Percentiles rank a stretch among this genome's conserved stretches.
Evolutionary conservation across 2,329 filamentous ascomycete genomes (phyloP).

Genomic region (Neocatenulostroma microsporum): DNA sequence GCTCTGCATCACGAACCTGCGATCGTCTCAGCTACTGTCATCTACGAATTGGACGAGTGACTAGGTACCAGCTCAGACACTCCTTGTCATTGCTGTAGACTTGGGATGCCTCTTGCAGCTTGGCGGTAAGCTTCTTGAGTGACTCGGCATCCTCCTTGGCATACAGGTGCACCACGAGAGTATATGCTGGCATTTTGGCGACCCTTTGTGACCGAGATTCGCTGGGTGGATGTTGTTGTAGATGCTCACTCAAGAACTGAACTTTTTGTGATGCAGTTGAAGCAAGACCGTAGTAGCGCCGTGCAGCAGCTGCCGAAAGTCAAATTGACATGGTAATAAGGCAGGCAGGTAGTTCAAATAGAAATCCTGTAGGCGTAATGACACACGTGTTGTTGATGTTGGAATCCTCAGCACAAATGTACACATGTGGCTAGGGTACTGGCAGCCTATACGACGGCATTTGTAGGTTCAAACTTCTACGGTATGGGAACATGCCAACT

Average conservation of each 20-base stretch:
- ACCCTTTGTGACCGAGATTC: background rate
- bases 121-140: constrained; percentile 60
- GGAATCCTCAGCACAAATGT: no score
- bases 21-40: no score
- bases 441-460: no score
- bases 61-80: constrained; percentile 37
- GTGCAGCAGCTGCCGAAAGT: background rate
- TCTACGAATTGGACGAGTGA: no score
- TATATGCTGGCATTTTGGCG: constrained; percentile 41
- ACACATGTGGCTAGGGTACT: no score
- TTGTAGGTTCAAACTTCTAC: no score
- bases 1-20: constrained; percentile 75
- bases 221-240: background rate
- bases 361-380: no score
- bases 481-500: no score
- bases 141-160: constrained; percentile 58
- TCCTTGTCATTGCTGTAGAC: constrained; percentile 66
- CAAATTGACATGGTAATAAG: no score
- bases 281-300: constrained; percentile 1
- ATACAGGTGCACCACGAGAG: constrained; percentile 61
- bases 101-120: constrained; percentile 66
- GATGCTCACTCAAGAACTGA: background rate
- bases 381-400: no score
- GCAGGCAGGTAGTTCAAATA: no score
- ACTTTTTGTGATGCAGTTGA: background rate